phyloP scores from a whole-genome alignment of 139 green algal species.

The Chlorella ohadii region DNA sequence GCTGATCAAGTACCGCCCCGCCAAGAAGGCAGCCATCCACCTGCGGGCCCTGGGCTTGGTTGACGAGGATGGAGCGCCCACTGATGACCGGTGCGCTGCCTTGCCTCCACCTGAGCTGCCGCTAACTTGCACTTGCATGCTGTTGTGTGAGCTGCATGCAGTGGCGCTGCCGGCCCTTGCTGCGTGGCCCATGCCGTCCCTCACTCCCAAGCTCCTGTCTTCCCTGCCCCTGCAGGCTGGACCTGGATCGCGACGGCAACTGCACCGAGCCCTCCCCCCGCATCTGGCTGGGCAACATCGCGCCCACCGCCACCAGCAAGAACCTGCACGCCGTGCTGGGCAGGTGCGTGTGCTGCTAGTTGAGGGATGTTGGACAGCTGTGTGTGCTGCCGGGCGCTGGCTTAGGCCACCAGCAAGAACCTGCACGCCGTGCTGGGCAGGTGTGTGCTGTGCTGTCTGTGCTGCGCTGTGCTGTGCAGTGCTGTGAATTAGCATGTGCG shows the following conservation, averaged over 20 bases:
- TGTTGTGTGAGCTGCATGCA: too few species aligned
- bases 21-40: constrained; percentile 55
- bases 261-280: constrained; percentile 40
- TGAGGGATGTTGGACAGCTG: too few species aligned
- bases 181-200: too few species aligned
- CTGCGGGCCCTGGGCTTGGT: constrained; percentile 21
- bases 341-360: neutral
- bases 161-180: too few species aligned
- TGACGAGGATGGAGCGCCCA: constrained; percentile 7
- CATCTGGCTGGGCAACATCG: constrained; percentile 69
- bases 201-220: too few species aligned
- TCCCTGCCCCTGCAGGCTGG: neutral
- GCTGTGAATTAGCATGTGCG: too few species aligned
- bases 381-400: too few species aligned
- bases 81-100: constrained; percentile 21
- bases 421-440: constrained; percentile 48
- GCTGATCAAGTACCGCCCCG: constrained; percentile 56
- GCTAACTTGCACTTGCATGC: too few species aligned
- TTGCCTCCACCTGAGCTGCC: too few species aligned
- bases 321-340: constrained; percentile 49
- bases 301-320: constrained; percentile 49
- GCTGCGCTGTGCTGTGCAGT: too few species aligned
- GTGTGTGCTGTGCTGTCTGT: neutral
- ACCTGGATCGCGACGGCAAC: constrained; percentile 39
- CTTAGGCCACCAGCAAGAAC: constrained; percentile 46